phyloP scores from a whole-genome alignment of 257 asterid genomes.

The Verbascum thapsus region DNA sequence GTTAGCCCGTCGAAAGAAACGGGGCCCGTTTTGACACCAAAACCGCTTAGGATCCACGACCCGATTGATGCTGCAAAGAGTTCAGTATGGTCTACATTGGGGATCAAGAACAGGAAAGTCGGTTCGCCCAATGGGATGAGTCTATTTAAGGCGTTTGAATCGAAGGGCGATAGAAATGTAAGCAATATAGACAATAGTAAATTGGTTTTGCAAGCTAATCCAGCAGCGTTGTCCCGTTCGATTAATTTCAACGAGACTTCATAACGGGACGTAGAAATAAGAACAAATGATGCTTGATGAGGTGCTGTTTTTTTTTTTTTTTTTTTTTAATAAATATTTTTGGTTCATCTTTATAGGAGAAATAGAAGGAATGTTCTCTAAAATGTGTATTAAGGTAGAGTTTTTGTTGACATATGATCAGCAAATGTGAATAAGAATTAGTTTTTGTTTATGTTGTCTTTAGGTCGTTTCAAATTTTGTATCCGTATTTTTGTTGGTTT shows the following conservation, averaged over 20 bases:
- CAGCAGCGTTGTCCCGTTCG: conserved; percentile 84
- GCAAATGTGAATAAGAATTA: conserved; percentile 18
- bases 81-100: conserved; percentile 59
- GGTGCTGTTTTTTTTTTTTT: conserved; percentile 10
- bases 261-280: conserved; percentile 18
- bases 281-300: background rate
- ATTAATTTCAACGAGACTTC: conserved; percentile 58
- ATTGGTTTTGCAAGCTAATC: conserved; percentile 66
- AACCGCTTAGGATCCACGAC: conserved; percentile 62
- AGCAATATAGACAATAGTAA: conserved; percentile 28
- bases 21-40: conserved; percentile 47
- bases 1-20: conserved; percentile 28
- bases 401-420: conserved; percentile 8
- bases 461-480: too few species aligned
- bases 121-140: conserved; percentile 5
- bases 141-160: conserved; percentile 37
- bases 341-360: conserved; percentile 20
- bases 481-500: too few species aligned
- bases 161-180: conserved; percentile 34
- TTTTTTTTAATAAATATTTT: background rate
- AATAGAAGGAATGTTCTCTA: conserved; percentile 6
- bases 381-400: conserved; percentile 5
- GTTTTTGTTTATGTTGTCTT: background rate
- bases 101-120: conserved; percentile 27
- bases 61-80: conserved; percentile 72